Base-by-base conservation (phyloP, 495 filamentous ascomycete species). In the Penicillium pulvis region DNA sequence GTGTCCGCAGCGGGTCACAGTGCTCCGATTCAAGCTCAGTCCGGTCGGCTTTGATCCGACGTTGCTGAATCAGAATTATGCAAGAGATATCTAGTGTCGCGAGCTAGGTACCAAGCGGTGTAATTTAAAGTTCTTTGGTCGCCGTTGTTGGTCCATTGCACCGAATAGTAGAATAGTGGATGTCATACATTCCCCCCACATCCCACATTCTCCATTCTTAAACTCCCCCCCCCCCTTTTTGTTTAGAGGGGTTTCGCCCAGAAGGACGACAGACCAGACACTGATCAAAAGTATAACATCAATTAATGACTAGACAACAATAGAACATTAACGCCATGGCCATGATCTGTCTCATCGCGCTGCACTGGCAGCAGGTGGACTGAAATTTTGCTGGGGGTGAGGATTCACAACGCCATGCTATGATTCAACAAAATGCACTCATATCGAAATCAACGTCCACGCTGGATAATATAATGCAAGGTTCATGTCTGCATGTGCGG, bases 1-100 rank as follows among this genome's bases (percentile, higher is more conserved):
- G 36, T 17, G 20, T 35, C 58, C 47, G 19, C 20, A 26, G 49
- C 69, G 71, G 71, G 54, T 63, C 55, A 74, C 71, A 62, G 71
- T 74, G 67, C 64, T 72, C 71, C 71, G 67, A 67, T 33, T 59
- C 12, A 31, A 52, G 57, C 33, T 7, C 44, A 61, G 24, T 14
- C 24, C 35, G 24, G 47, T 66, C 59, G 61, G 53, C 28, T 20
- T 55, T 68, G 41, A 46, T 51, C 62, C 64, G 64, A 62, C 35
- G 57, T 59, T 36, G 59, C 20, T 50, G 16, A 41, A 7, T 41
- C 39, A 41, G 14, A 12, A 41, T 6, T 41, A n/a, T 17, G 39
- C 14, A n/a, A 7, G 39, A 11, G 9, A 14, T 36, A 36, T 12
- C 33, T 14, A 14, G 33, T 36, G 28, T 28, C 28, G 14, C 6